Conservation (phyloP, 2,329 filamentous ascomycete genomes). For the Parastagonospora avenae region DNA sequence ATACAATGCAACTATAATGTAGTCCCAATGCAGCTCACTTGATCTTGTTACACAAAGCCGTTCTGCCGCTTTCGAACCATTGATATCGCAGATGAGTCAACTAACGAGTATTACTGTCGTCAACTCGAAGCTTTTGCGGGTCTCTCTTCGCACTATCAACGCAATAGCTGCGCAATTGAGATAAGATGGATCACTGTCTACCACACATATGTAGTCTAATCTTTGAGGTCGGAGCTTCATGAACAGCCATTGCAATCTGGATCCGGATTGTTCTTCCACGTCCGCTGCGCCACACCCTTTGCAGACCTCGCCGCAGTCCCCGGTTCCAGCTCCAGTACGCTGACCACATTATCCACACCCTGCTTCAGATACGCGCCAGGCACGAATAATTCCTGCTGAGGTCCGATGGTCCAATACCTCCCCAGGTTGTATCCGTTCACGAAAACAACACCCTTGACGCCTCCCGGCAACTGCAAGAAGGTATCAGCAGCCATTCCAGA, state of each 20-base stretch:
- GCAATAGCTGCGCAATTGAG: too few relatives aligned
- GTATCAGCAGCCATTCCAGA: slow-evolving; percentile 33
- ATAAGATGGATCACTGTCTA: too few relatives aligned
- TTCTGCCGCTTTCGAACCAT: too few relatives aligned
- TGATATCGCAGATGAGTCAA: too few relatives aligned
- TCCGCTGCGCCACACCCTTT: slow-evolving; percentile 17
- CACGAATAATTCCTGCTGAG: slow-evolving; percentile 56
- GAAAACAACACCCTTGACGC: slow-evolving; percentile 55
- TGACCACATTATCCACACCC: slow-evolving; percentile 46
- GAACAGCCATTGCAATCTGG: slow-evolving; percentile 25
- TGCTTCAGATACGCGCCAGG: slow-evolving; percentile 48
- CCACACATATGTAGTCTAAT: too few relatives aligned
- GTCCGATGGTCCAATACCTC: slow-evolving; percentile 55
- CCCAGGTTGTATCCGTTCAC: slow-evolving; percentile 55
- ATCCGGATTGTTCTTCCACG: slow-evolving; percentile 42
- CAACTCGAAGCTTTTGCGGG: too few relatives aligned
- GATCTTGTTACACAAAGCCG: too few relatives aligned
- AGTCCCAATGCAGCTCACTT: too few relatives aligned
- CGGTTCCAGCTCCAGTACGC: slow-evolving; percentile 54
- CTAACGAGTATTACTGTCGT: too few relatives aligned
- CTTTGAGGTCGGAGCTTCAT: not conserved
- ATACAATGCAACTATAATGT: too few relatives aligned
- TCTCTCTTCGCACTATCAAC: too few relatives aligned
- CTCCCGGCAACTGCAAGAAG: slow-evolving; percentile 49
- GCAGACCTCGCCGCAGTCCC: slow-evolving; percentile 9